phyloP scores from a whole-genome alignment of 108 stramenopile species.

The Nitzschia palea region DNA sequence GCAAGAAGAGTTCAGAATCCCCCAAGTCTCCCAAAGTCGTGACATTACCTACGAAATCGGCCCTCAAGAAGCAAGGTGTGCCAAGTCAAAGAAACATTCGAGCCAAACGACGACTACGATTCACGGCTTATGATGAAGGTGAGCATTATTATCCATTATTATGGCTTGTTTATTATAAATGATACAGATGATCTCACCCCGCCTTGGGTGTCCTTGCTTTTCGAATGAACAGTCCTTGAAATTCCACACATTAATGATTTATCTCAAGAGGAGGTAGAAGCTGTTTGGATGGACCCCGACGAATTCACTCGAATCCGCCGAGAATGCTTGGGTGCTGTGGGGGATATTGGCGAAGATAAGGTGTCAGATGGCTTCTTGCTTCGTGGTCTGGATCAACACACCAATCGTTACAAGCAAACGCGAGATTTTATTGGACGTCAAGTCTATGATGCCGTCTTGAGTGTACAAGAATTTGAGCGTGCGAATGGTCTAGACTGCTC shows the following conservation, averaged over 20 bases:
- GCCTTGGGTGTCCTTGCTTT: too few relatives aligned
- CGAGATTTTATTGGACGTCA: not conserved
- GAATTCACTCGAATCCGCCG: not conserved
- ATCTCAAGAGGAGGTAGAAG: not conserved
- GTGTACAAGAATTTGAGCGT: constrained; percentile 1
- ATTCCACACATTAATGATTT: constrained; percentile 6
- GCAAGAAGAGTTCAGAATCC: too few relatives aligned
- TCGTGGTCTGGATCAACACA: constrained; percentile 14
- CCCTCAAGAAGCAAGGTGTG: not conserved
- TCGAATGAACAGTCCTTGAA: not conserved
- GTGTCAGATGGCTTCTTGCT: constrained; percentile 9
- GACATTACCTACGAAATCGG: not conserved
- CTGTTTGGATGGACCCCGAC: constrained; percentile 10
- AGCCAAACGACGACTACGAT: not conserved
- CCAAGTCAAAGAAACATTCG: too few relatives aligned
- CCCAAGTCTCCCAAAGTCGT: too few relatives aligned
- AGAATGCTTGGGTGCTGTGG: constrained; percentile 4
- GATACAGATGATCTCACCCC: too few relatives aligned
- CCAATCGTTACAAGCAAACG: not conserved
- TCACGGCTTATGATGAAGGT: constrained; percentile 3
- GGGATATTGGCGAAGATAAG: not conserved
- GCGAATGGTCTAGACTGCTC: not conserved
- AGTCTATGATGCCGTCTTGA: constrained; percentile 4
- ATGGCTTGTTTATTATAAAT: too few relatives aligned
- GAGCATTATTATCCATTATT: not conserved